Evolutionary conservation across 2,329 filamentous ascomycete species (phyloP).

Genomic region (Hypoxylon sp.): DNA sequence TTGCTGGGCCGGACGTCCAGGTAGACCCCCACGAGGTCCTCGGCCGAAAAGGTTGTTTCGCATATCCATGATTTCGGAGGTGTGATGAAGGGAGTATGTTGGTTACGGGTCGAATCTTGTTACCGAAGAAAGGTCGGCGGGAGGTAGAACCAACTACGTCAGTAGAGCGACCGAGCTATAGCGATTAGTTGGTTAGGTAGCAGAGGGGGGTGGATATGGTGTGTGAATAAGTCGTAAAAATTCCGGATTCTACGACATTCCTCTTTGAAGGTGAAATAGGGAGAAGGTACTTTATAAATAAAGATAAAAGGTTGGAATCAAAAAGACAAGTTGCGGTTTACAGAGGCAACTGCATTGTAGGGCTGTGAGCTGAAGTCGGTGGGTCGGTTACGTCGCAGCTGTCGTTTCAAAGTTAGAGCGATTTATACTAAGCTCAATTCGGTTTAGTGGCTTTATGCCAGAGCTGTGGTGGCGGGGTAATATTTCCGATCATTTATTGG

Average conservation of each 20-base stretch:
- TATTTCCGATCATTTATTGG: slow-evolving; percentile 7
- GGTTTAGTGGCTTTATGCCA: slow-evolving; percentile 2
- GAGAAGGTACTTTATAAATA: too few relatives aligned
- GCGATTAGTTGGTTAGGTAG: too few relatives aligned
- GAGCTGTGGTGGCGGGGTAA: slow-evolving; percentile 15
- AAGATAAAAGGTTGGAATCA: slow-evolving; percentile 2
- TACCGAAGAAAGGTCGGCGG: not conserved
- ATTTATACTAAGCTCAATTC: slow-evolving; percentile 4
- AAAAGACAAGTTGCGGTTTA: slow-evolving; percentile 15
- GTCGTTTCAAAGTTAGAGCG: slow-evolving; percentile 28
- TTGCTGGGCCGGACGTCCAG: slow-evolving; percentile 37
- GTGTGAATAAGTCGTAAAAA: slow-evolving; percentile 9
- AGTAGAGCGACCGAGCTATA: too few relatives aligned
- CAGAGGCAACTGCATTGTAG: slow-evolving; percentile 4
- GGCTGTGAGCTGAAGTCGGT: slow-evolving; percentile 16
- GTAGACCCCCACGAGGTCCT: slow-evolving; percentile 47
- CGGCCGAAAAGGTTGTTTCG: slow-evolving; percentile 57
- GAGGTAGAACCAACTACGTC: slow-evolving; percentile 4
- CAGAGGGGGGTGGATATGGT: too few relatives aligned
- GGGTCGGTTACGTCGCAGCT: slow-evolving; percentile 35
- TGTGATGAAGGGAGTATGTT: not conserved
- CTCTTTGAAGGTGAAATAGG: slow-evolving; percentile 4
- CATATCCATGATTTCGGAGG: slow-evolving; percentile 47
- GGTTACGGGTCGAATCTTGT: not conserved
- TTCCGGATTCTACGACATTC: slow-evolving; percentile 18